Evolutionary conservation across 2,329 filamentous ascomycete genomes (phyloP), one percentile per base, ranked within the genome.

Genomic region (Nannizziopsis barbatae): DNA sequence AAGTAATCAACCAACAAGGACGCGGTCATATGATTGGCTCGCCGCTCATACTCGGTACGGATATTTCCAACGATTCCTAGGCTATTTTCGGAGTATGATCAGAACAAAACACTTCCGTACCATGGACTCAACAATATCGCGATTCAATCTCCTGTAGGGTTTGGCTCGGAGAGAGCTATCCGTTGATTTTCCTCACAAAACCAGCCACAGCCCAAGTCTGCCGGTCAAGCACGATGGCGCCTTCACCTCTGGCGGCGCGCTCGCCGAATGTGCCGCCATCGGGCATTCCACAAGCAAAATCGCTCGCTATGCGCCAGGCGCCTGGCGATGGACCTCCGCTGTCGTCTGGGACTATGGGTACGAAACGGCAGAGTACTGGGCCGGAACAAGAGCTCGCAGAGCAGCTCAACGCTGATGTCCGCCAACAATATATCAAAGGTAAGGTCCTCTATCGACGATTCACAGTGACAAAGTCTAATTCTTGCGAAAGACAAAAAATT

Each of bases 361-460:
- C 42, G 22, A 42, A 41, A 14, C 38, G 35, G 4, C 52, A 45
- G 10, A 35, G 45, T n/a, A 27, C 42, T 5, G 43, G 45, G 56
- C 6, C 57, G 31, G 65, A 68, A 37, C 64, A 63, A 36, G 71
- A 72, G 47, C 65, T 72, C 47, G 69, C 84, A n/a, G 85, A 90
- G 66, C 82, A 86, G 62, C 75, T 89, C 64, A 90, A 90, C 62
- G 81, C 86, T 50, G 79, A 84, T 44, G 84, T 87, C 60, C 87
- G 88, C 66, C 76, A 78, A 56, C 94, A 92, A 73, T 98, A 95
- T 65, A 78, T 92, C 56, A 94, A 93, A 72, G 86, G 84, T 83
- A 63, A 30, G 63, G 2, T 32, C n/a, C 11, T 32, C 27, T 32
- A 9, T 14, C 18, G 10, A 14, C 5, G 12, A n/a, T 15, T 33